These are phyloP conservation scores for Spathaspora girioi DNA, from an alignment of 805 yeast species.

Conservation along the genomic window DNA sequence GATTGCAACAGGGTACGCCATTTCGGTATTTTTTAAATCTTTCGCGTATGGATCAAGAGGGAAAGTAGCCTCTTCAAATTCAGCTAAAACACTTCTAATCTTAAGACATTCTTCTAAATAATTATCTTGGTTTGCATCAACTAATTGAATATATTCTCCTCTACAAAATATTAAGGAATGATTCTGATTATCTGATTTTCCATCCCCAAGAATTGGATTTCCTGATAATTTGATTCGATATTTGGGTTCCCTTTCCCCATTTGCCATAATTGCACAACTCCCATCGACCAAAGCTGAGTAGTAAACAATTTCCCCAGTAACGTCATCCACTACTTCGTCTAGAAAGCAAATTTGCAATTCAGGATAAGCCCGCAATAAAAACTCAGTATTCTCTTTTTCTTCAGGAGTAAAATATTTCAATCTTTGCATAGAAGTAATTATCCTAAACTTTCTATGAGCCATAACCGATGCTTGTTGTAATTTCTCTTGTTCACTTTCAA, in stretches of 20 bases:
- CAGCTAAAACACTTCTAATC: conserved; percentile 77
- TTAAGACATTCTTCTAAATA: conserved; percentile 82
- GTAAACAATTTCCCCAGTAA: conserved; percentile 67
- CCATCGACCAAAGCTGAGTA: conserved; percentile 81
- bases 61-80: conserved; percentile 72
- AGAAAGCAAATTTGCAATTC: conserved; percentile 87
- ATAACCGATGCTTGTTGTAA: conserved; percentile 50
- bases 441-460: conserved; percentile 80
- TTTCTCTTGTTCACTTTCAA: conserved; percentile 29
- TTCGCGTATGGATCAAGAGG: conserved; percentile 21
- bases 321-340: conserved; percentile 85
- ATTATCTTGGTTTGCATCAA: conserved; percentile 86
- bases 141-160: conserved; percentile 81
- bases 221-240: conserved; percentile 78
- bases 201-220: conserved; percentile 83
- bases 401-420: conserved; percentile 66
- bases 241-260: conserved; percentile 38
- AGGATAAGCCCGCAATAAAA: conserved; percentile 78
- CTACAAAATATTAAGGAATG: conserved; percentile 76
- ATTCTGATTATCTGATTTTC: conserved; percentile 84
- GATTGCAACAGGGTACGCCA: conserved; percentile 63
- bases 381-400: conserved; percentile 77
- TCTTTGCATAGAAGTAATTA: conserved; percentile 85
- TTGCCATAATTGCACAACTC: conserved; percentile 61
- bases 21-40: conserved; percentile 14